These are phyloP conservation scores for Saksenaea vasiformis DNA, from an alignment of 371 early-diverging fungal genomes.

Conservation along the genomic window DNA sequence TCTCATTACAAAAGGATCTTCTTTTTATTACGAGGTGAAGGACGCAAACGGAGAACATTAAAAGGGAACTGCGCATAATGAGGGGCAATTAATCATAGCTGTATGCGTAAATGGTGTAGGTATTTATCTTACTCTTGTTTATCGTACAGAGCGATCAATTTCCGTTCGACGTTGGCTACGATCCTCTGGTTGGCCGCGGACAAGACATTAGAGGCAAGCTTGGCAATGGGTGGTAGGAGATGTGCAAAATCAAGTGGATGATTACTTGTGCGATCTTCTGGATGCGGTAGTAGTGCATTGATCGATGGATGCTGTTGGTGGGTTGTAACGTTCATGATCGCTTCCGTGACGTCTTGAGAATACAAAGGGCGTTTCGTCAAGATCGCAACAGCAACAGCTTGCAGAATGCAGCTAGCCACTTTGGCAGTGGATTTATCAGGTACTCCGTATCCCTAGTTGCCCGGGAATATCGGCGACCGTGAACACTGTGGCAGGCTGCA, in stretches of 20 bases:
- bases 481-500: conserved; percentile 4
- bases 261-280: background rate
- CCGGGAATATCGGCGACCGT: conserved; percentile 5
- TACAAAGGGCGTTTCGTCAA: background rate
- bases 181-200: background rate
- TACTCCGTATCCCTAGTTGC: conserved; percentile 5
- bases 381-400: background rate
- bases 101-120: too few species aligned
- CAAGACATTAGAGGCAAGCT: background rate
- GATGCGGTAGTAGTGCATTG: background rate
- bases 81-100: too few species aligned
- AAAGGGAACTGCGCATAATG: too few species aligned
- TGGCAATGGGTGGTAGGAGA: background rate
- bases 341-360: background rate
- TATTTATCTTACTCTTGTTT: background rate
- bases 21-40: too few species aligned
- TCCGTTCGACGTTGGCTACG: background rate
- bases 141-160: background rate
- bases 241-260: background rate
- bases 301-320: background rate
- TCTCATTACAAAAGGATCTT: too few species aligned
- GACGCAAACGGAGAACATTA: too few species aligned
- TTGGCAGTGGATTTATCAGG: background rate
- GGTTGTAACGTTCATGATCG: too few species aligned
- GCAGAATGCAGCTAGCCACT: background rate